Base-by-base conservation (phyloP, 805 yeast genomes). In the Pichia exigua region DNA sequence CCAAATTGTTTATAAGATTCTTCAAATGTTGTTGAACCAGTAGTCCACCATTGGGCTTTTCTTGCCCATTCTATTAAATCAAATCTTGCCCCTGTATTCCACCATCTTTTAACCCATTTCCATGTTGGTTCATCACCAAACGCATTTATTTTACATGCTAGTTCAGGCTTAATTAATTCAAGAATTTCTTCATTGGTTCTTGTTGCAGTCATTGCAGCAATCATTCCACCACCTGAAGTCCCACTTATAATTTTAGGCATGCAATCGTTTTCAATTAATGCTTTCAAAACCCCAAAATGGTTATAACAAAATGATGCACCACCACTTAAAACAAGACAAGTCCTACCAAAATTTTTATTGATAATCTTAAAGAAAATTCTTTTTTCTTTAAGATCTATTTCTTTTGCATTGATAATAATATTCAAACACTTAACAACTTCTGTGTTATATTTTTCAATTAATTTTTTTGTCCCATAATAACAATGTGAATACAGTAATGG, bases 251-350 rank as follows among this genome's bases (percentile, higher is more conserved):
- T 83, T 5, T 73, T 72, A 1, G 95, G 95, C 47, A 86, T 67
- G 47, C 78, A 66, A 62, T 82, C 84, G 52, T 77, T 76, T 53
- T 87, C 90, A 6, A 85, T 66, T 41, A 87, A 65, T 0, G 90
- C 91, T 56, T 82, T 82, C 27, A 85, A 74, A 3, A 86, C 78
- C 2, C 95, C 95, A 66, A 85, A 82, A 65, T 86, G 95, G 32
- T 82, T 79, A 58, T 84, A 83, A 1, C 91, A 80, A 64, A 86
- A 87, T 30, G 86, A 78, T 1, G 90, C 95, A 24, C 94, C 95
- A 4, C 95, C 94, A 51, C 85, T 78, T 27, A 86, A 70, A 56
- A 88, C 82, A 17, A 86, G 68, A 0, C 92, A 90, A 0, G 89
- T 73, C 53, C 77, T 78, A 10, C 95, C 95, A 62, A 77, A 82